Percentiles rank a stretch among this genome's conserved stretches.
These are phyloP conservation scores for Lasiosphaeria ovina DNA, from an alignment of 495 filamentous ascomycete genomes.

Conservation along the genomic window DNA sequence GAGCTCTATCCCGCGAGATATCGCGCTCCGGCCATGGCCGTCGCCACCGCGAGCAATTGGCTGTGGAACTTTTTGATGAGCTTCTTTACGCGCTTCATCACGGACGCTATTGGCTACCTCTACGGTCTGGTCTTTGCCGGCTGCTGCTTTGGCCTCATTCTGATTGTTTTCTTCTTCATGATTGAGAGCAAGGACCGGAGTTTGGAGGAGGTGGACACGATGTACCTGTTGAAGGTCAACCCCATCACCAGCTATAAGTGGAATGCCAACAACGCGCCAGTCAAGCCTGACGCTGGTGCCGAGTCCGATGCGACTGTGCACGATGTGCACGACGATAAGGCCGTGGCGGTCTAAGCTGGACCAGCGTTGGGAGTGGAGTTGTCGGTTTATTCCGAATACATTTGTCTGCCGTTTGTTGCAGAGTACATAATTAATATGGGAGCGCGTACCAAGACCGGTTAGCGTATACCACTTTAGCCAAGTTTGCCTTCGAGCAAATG, in stretches of 20 bases:
- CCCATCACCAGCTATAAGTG: slow-evolving; percentile 47
- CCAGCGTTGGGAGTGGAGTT: not conserved
- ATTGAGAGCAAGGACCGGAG: slow-evolving; percentile 56
- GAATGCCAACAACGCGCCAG: slow-evolving; percentile 9
- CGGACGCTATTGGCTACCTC: slow-evolving; percentile 67
- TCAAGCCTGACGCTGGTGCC: too few species aligned
- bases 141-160: slow-evolving; percentile 63
- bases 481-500: not conserved
- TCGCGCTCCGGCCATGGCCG: slow-evolving; percentile 70
- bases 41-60: slow-evolving; percentile 84
- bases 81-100: slow-evolving; percentile 58
- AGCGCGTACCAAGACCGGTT: not conserved
- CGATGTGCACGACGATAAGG: slow-evolving; percentile 7
- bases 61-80: slow-evolving; percentile 70
- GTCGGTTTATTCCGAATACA: not conserved
- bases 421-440: not conserved
- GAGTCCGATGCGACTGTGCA: too few species aligned
- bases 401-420: too few species aligned
- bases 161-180: slow-evolving; percentile 78
- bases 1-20: slow-evolving; percentile 81
- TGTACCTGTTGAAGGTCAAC: slow-evolving; percentile 73
- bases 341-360: slow-evolving; percentile 1
- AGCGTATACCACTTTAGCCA: not conserved
- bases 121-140: slow-evolving; percentile 84
- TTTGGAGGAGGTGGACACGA: slow-evolving; percentile 69